Conservation (phyloP, 2,329 filamentous ascomycete species). For the Calycina herbarum region DNA sequence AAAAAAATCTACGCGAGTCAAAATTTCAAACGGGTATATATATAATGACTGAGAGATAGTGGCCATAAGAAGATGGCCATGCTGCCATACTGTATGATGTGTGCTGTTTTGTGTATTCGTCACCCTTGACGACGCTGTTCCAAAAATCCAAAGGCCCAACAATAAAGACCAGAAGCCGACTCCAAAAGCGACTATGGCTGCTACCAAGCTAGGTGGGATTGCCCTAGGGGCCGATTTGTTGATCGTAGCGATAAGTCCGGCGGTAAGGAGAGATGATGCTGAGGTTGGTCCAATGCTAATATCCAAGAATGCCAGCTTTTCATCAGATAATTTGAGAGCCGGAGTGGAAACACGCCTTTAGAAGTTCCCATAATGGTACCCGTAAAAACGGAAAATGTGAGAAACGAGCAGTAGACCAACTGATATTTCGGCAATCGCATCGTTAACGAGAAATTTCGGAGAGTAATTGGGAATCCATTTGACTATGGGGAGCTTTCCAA, state of each 20-base stretch:
- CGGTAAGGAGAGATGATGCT: constrained; percentile 63
- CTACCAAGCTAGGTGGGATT: constrained; percentile 55
- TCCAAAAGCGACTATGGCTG: constrained; percentile 62
- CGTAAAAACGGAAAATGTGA: constrained; percentile 59
- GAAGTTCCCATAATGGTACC: constrained; percentile 61
- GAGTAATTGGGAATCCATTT: constrained; percentile 63
- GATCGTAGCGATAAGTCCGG: constrained; percentile 57
- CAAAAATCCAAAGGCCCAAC: constrained; percentile 47
- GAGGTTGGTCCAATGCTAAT: constrained; percentile 57
- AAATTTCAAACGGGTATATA: no score
- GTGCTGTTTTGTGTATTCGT: no score
- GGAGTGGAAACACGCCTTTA: constrained; percentile 49
- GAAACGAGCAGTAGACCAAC: constrained; percentile 61
- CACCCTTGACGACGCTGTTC: no score
- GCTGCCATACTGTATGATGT: no score
- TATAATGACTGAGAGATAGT: no score
- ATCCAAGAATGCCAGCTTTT: constrained; percentile 49
- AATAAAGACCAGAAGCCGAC: constrained; percentile 61
- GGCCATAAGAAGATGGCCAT: no score
- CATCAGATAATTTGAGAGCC: background rate
- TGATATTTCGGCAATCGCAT: constrained; percentile 61
- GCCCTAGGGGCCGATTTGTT: constrained; percentile 40
- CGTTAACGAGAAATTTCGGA: constrained; percentile 59
- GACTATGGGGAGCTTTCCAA: constrained; percentile 60
- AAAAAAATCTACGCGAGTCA: no score